These are phyloP conservation scores for Penicillium robsamsonii DNA, from an alignment of 495 filamentous ascomycete species.

Conservation along the genomic window DNA sequence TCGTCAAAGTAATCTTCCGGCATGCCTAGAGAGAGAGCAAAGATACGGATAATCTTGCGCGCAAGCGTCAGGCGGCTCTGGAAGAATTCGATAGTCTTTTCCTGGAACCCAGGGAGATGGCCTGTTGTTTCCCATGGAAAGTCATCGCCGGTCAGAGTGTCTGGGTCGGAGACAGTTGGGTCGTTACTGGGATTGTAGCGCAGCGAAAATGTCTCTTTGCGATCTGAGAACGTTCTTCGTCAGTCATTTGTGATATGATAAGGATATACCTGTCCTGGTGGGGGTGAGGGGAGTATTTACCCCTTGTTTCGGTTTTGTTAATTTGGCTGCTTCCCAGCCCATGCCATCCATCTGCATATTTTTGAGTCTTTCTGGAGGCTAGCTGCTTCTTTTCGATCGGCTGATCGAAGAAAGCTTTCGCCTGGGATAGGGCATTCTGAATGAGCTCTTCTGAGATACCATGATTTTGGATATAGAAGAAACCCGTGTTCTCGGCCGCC, in stretches of 20 bases:
- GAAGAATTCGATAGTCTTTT: constrained; percentile 49
- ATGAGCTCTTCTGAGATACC: constrained; percentile 49
- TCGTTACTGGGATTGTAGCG: constrained; percentile 48
- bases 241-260: constrained; percentile 1
- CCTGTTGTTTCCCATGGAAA: constrained; percentile 49
- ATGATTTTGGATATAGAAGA: constrained; percentile 57
- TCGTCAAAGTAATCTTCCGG: constrained; percentile 52
- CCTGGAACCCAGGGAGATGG: constrained; percentile 48
- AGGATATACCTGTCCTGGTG: not conserved
- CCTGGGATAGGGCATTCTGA: constrained; percentile 32
- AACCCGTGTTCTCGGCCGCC: constrained; percentile 49
- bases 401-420: constrained; percentile 48
- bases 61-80: constrained; percentile 45
- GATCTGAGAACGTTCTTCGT: constrained; percentile 16
- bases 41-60: constrained; percentile 46
- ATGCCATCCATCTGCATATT: constrained; percentile 33
- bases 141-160: constrained; percentile 35
- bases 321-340: constrained; percentile 26
- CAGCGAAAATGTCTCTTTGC: constrained; percentile 44
- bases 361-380: constrained; percentile 21
- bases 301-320: constrained; percentile 30
- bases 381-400: constrained; percentile 40
- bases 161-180: constrained; percentile 37
- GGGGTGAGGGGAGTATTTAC: constrained; percentile 5
- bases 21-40: constrained; percentile 49